Conservation (phyloP, 1,284 basidiomycete genomes). For the Lentinula novae-zelandiae region DNA sequence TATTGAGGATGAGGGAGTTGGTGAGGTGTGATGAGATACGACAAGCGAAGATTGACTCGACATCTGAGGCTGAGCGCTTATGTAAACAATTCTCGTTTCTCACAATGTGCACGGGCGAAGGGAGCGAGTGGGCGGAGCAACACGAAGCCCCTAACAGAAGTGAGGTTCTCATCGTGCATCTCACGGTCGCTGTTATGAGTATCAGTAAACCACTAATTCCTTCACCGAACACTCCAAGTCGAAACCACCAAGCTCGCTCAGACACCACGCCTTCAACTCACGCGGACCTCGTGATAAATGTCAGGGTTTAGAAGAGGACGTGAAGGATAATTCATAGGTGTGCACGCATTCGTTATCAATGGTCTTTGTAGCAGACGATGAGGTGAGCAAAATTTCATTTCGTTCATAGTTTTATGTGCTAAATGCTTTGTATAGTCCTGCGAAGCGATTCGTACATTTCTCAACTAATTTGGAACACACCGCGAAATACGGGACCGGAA, state of each 20-base stretch:
- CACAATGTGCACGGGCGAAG: too few species aligned
- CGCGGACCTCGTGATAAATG: slow-evolving; percentile 70
- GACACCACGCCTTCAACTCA: slow-evolving; percentile 22
- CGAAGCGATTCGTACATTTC: slow-evolving; percentile 59
- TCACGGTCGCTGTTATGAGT: too few species aligned
- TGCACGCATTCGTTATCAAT: slow-evolving; percentile 78
- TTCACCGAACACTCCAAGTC: slow-evolving; percentile 49
- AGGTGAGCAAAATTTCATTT: slow-evolving; percentile 39
- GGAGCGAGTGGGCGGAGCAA: too few species aligned
- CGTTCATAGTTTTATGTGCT: background rate
- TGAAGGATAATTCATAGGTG: slow-evolving; percentile 76
- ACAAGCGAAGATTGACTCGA: slow-evolving; percentile 22
- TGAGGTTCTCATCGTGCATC: too few species aligned
- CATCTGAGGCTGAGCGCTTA: too few species aligned
- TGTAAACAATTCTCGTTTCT: too few species aligned
- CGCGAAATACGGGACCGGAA: slow-evolving; percentile 64
- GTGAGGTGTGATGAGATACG: slow-evolving; percentile 54
- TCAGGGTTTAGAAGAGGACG: slow-evolving; percentile 80
- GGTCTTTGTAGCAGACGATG: slow-evolving; percentile 77
- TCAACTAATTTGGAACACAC: slow-evolving; percentile 59
- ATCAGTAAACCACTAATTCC: slow-evolving; percentile 52
- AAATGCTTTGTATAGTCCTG: slow-evolving; percentile 38
- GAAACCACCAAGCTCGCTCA: slow-evolving; percentile 64
- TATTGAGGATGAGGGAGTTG: slow-evolving; percentile 72
- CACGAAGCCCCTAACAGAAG: too few species aligned